Base-by-base conservation (phyloP, 1,139 yeast genomes). In the Pichia sorboxylosa region DNA sequence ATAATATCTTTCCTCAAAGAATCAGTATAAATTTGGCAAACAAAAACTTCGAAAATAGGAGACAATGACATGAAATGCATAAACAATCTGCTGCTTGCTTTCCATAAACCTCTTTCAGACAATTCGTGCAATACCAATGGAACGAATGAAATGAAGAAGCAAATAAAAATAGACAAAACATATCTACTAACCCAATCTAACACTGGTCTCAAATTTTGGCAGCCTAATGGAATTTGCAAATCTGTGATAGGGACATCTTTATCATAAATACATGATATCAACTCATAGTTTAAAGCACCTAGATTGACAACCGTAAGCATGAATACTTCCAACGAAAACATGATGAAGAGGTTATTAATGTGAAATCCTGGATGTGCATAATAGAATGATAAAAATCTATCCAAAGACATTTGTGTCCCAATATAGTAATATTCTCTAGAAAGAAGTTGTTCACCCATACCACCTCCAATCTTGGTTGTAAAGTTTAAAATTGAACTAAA, bases 351-450 rank as follows among this genome's bases (percentile, higher is more conserved):
- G 47, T 84, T 84, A 50, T 84, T 84, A 42, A 84, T 60, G 49
- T 84, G 95, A 50, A 84, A 84, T 0, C 95, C 95, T 0, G 94
- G 84, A 49, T 84, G 95, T 0, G 94, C 95, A 57, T 83, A 84
- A 51, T 80, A 84, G 48, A 84, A 84, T 0, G 94, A 77, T 25
- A 84, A 55, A 50, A 84, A 82, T 34, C 93, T 55, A 49, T 84
- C 94, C 32, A 82, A 59, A 0, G 94, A 87, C 28, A 84, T 58
- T 37, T 69, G 75, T 0, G 90, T 78, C 0, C 95, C 94, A 40
- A 84, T 58, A 49, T 80, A 80, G 49, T 71, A 83, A 48, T 84
- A 82, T 47, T 84, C 95, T 42, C 95, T 60, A 5, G 94, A 82
- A 13, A 84, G 56, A 50, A 82, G 66, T 46, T 84, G 95, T 48